phyloP scores from a whole-genome alignment of 495 filamentous ascomycete species.

The Lineolata rhizophorae region DNA sequence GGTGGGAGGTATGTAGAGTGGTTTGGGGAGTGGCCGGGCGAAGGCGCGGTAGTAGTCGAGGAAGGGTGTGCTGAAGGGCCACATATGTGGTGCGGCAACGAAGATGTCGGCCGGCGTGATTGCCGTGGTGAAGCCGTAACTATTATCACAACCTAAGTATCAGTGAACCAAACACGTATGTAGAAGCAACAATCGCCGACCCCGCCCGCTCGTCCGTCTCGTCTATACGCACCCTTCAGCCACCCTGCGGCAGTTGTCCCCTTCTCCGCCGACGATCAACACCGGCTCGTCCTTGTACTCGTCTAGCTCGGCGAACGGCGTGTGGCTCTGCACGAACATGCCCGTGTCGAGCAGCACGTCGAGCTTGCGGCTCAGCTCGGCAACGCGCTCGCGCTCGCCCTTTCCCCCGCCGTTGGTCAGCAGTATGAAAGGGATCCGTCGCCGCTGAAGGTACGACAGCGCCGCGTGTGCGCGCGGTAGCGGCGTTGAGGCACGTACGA shows the following conservation, averaged over 20 bases:
- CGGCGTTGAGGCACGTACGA: constrained; percentile 61
- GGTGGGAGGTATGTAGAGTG: constrained; percentile 13
- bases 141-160: too few species aligned
- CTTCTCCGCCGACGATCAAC: constrained; percentile 62
- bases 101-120: constrained; percentile 73
- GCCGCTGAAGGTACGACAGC: constrained; percentile 44
- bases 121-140: constrained; percentile 71
- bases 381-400: constrained; percentile 46
- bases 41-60: constrained; percentile 34
- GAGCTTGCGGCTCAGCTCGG: constrained; percentile 41
- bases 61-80: constrained; percentile 54
- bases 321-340: constrained; percentile 70
- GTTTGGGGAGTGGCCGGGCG: constrained; percentile 36
- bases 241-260: constrained; percentile 50
- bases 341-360: constrained; percentile 33
- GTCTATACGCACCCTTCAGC: constrained; percentile 31
- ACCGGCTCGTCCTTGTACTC: constrained; percentile 45
- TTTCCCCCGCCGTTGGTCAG: constrained; percentile 80
- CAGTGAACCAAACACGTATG: too few species aligned
- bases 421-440: constrained; percentile 61
- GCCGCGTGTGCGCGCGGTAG: constrained; percentile 63
- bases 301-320: constrained; percentile 43
- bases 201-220: too few species aligned
- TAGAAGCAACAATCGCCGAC: too few species aligned
- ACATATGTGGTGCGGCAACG: constrained; percentile 45